Base-by-base conservation (phyloP, 2,329 filamentous ascomycete species). In the Xylariaceae sp. region DNA sequence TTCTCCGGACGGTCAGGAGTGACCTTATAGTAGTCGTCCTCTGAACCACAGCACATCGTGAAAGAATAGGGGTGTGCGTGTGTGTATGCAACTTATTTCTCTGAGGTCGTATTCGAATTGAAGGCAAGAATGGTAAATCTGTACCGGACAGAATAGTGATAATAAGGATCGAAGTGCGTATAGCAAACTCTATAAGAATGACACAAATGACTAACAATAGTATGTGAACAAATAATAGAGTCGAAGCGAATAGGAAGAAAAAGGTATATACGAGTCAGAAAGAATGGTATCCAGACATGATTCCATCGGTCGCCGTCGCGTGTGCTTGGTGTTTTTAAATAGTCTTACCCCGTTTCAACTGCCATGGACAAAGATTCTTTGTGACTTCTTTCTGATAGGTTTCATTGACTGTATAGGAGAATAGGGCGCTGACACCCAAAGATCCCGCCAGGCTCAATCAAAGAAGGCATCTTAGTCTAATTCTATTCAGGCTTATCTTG, bases 41-140 rank as follows among this genome's bases (percentile, higher is more conserved):
- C 8, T 32, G 49, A 51, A 36, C 56, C 37, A 43, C 51, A 58
- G 39, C 55, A 56, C 61, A 63, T 63, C 13, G 40, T 52, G 34
- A 21, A 42, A 2, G 32, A 37, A 45, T 40, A n/a, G n/a, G n/a
- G 8, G 21, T 16, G 12, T 36, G 34, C 22, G 16, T 54, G 48
- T 32, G 10, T 43, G 15, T 49, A n/a, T 18, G 32, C 10, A 37
- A 12, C 22, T 10, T 37, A 50, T 45, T 49, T 16, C 19, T 19
- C 8, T 50, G 5, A 4, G 19, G n/a, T 45, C 13, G 36, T 18
- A 30, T 21, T 40, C 8, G 19, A 51, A 52, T 16, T 6, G 51
- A 54, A 52, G 18, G 21, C 32, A 5, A 29, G 30, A 6, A 18
- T 22, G 39, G 39, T 37, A 26, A 22, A 7, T 51, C 56, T 56